Conservation (phyloP, 345 rosid species). For the Salix dunnii region DNA sequence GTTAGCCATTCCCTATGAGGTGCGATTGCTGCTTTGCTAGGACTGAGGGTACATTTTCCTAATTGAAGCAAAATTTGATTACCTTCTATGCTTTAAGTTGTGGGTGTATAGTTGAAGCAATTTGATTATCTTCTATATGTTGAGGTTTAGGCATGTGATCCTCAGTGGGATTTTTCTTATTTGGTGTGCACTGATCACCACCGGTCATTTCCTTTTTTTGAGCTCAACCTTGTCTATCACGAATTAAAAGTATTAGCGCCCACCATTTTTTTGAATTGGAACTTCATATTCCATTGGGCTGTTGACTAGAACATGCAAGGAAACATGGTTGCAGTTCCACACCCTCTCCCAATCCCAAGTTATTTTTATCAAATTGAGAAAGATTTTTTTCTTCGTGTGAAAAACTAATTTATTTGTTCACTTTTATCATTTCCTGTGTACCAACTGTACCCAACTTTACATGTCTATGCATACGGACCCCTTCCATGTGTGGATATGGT, state of each 20-base stretch:
- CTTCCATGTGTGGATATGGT: conserved; percentile 79
- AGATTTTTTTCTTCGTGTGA: neutral
- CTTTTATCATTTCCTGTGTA: neutral
- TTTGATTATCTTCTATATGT: neutral
- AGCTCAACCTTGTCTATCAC: neutral
- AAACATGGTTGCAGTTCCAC: neutral
- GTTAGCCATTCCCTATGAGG: conserved; percentile 96
- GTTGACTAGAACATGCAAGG: neutral
- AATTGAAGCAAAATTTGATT: conserved; percentile 7
- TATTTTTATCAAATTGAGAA: neutral
- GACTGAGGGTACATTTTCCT: conserved; percentile 62
- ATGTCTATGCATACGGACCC: conserved; percentile 75
- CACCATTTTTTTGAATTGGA: neutral
- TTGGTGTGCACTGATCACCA: neutral
- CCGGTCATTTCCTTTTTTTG: neutral
- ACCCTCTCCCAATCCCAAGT: neutral
- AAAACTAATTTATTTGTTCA: neutral
- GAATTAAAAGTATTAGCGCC: neutral
- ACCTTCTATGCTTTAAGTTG: neutral
- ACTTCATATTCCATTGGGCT: neutral
- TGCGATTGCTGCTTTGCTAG: conserved; percentile 81
- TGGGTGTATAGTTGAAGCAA: neutral
- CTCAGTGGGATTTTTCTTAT: neutral
- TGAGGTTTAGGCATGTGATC: neutral
- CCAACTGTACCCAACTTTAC: conserved; percentile 61